Evolutionary conservation across 768 basidiomycete species (phyloP), one percentile per base, ranked within the genome.

Genomic region (Grammothele lineata): DNA sequence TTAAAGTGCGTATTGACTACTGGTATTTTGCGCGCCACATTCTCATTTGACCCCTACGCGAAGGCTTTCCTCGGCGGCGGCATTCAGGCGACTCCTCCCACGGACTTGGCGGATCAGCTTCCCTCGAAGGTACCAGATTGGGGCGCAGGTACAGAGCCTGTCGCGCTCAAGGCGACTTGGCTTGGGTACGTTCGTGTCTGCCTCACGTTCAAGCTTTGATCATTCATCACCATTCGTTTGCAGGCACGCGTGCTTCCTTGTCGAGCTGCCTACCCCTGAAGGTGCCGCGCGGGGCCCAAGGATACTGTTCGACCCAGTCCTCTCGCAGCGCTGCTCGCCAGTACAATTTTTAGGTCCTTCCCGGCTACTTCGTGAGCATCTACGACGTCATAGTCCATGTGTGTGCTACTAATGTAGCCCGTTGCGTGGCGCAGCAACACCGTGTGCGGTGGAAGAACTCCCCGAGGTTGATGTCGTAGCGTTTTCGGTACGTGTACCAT

Each of bases 401-500:
- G 17, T 24, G 25, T 38, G 35, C 12, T 21, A 14, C 22, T 19
- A 10, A 50, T 27, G 4, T 2, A 38, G 15, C 21, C n/a, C n/a
- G n/a, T 10, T 11, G 8, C 18, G 24, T 9, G 3, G 2, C 30
- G 37, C 45, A 69, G 66, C 63, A 6, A 33, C 68, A 0, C 69
- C 74, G 0, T 72, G 71, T 42, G 45, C 59, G 11, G 62, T 70
- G n/a, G 61, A 67, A 25, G 71, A 76, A 2, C 59, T 80, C 19
- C 77, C 77, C 1, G 60, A 70, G 3, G 61, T 79, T n/a, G 76
- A 79, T 52, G 68, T 66, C 5, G 69, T 80, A 33, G 70, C 72
- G 14, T 69, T 78, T 43, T 72, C 70, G 59, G 77, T 68, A 68
- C 65, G 62, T 45, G 40, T 27, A n/a, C n/a, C 5, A 4, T 17